phyloP scores from a whole-genome alignment of 2,329 filamentous ascomycete genomes.

The Ophiostoma ulmi region DNA sequence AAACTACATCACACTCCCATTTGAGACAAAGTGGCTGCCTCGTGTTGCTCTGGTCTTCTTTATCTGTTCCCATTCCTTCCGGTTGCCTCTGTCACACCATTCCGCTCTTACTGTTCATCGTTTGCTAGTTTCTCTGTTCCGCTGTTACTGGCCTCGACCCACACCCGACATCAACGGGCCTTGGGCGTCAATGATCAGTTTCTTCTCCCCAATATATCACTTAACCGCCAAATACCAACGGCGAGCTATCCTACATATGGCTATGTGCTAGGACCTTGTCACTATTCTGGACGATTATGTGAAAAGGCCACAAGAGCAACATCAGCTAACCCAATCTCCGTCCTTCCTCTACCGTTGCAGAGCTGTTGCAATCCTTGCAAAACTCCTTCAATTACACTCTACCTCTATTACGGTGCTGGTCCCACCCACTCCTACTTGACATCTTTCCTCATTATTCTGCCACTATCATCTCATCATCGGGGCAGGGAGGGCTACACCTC shows the following conservation, averaged over 20 bases:
- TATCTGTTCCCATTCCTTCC: not conserved
- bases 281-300: not conserved
- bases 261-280: not conserved
- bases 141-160: not conserved
- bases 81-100: not conserved
- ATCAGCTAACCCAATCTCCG: not conserved
- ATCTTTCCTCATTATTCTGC: not conserved
- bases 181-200: not conserved
- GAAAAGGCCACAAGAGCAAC: not conserved
- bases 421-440: not conserved
- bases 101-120: not conserved
- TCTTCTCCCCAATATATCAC: not conserved
- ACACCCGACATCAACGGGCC: not conserved
- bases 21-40: not conserved
- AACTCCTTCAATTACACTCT: not conserved
- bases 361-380: not conserved
- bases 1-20: not conserved
- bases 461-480: not conserved
- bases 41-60: not conserved
- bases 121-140: not conserved
- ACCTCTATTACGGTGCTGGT: not conserved
- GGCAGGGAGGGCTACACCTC: not conserved
- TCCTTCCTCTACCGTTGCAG: not conserved
- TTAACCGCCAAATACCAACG: conserved; percentile 1
- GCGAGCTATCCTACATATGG: not conserved